Percentiles rank a stretch among this genome's conserved stretches.
Conservation (phyloP, 2,329 filamentous ascomycete species). For the Fusarium veterinarium region DNA sequence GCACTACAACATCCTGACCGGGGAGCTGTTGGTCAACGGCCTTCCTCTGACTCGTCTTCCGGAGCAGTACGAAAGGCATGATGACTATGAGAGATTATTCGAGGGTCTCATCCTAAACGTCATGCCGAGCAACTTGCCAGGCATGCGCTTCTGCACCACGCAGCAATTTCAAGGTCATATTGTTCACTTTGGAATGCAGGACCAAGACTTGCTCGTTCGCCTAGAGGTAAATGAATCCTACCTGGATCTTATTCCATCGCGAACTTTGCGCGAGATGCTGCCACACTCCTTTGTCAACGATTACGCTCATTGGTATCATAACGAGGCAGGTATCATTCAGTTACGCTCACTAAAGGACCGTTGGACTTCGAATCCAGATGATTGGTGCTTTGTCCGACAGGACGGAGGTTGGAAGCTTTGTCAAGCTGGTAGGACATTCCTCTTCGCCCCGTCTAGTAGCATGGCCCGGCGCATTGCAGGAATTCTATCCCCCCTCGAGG, state of each 20-base stretch:
- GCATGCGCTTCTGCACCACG: conserved; percentile 56
- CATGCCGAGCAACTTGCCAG: conserved; percentile 28
- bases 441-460: conserved; percentile 2
- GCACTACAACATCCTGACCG: conserved; percentile 24
- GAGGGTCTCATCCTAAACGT: conserved; percentile 25
- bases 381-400: conserved; percentile 37
- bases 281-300: conserved; percentile 50
- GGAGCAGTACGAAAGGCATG: conserved; percentile 8
- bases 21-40: conserved; percentile 21
- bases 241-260: conserved; percentile 50
- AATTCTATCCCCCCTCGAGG: conserved; percentile 19
- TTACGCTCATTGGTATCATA: conserved; percentile 60
- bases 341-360: conserved; percentile 46
- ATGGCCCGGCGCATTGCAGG: neutral
- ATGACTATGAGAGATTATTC: conserved; percentile 29
- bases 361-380: conserved; percentile 40
- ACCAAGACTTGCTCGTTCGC: conserved; percentile 49
- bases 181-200: conserved; percentile 48
- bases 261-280: conserved; percentile 37
- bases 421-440: neutral
- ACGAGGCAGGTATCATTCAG: conserved; percentile 47
- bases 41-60: conserved; percentile 26
- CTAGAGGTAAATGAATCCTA: conserved; percentile 18
- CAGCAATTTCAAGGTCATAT: conserved; percentile 41
- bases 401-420: conserved; percentile 38